These are phyloP conservation scores for Rhizopogon vulgaris DNA, from an alignment of 768 basidiomycete species.

Conservation along the genomic window DNA sequence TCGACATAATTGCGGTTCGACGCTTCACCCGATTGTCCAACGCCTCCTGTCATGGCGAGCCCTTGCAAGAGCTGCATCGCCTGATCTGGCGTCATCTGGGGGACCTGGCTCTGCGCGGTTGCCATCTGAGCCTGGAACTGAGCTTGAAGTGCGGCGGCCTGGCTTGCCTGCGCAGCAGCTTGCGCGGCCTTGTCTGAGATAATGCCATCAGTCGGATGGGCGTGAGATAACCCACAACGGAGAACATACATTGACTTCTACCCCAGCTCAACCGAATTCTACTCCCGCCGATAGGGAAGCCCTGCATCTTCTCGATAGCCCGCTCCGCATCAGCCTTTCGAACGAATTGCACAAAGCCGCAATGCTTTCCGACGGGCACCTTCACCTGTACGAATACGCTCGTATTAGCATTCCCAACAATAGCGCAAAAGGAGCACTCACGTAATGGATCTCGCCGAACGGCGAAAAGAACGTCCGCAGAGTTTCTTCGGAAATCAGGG, in stretches of 20 bases:
- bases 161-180: slow-evolving; percentile 79
- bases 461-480: slow-evolving; percentile 85
- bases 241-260: slow-evolving; percentile 70
- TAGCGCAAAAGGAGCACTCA: slow-evolving; percentile 30
- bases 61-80: slow-evolving; percentile 57
- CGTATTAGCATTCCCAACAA: slow-evolving; percentile 4
- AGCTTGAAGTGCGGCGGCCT: slow-evolving; percentile 62
- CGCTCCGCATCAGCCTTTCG: slow-evolving; percentile 86
- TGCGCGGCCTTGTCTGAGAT: slow-evolving; percentile 80
- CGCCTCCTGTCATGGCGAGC: slow-evolving; percentile 37
- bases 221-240: not conserved
- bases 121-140: slow-evolving; percentile 29
- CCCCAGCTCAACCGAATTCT: slow-evolving; percentile 92
- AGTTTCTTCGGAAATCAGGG: slow-evolving; percentile 87
- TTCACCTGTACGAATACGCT: slow-evolving; percentile 57
- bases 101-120: slow-evolving; percentile 8
- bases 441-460: slow-evolving; percentile 93
- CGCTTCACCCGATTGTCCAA: slow-evolving; percentile 6
- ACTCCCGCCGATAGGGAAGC: slow-evolving; percentile 90
- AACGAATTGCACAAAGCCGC: slow-evolving; percentile 94
- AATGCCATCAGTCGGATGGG: slow-evolving; percentile 3
- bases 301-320: slow-evolving; percentile 96
- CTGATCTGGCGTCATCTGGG: slow-evolving; percentile 51
- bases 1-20: slow-evolving; percentile 6
- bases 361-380: slow-evolving; percentile 94